phyloP scores from a whole-genome alignment of 371 early-diverging fungal genomes.

The Mortierella sp. region DNA sequence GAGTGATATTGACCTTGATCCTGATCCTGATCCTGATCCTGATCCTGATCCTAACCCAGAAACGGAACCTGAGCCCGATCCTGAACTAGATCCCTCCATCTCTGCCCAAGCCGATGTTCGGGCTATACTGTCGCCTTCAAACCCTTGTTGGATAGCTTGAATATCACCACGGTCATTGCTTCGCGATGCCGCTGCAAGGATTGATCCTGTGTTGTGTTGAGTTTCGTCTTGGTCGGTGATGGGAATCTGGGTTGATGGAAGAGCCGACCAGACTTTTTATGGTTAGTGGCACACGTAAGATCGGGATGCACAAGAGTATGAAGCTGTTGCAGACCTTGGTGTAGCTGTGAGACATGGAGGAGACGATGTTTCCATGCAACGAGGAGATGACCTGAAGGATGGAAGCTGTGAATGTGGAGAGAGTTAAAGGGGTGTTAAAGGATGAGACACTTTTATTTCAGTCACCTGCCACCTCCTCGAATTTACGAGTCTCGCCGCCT shows the following conservation, averaged over 20 bases:
- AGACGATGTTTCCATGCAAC: no score
- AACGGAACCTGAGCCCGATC: no score
- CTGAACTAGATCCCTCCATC: not conserved
- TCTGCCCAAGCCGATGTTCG: slow-evolving; percentile 19
- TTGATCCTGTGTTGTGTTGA: no score
- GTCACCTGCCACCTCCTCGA: no score
- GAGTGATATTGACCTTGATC: no score
- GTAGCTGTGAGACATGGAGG: slow-evolving; percentile 28
- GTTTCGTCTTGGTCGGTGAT: not conserved
- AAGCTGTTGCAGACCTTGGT: no score
- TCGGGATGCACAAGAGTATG: no score
- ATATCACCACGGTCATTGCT: not conserved
- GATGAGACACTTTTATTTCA: not conserved
- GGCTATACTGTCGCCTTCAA: not conserved
- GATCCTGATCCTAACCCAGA: no score
- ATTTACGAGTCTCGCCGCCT: no score
- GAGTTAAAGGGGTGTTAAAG: not conserved
- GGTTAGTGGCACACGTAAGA: no score
- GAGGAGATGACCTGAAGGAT: not conserved
- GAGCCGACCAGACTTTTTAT: no score
- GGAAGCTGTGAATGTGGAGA: not conserved
- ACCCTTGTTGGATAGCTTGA: not conserved
- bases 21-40: no score
- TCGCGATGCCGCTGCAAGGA: not conserved
- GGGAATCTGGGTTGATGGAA: slow-evolving; percentile 10